Evolutionary conservation across 768 basidiomycete species (phyloP).

Genomic region (Glaciozyma antarctica): DNA sequence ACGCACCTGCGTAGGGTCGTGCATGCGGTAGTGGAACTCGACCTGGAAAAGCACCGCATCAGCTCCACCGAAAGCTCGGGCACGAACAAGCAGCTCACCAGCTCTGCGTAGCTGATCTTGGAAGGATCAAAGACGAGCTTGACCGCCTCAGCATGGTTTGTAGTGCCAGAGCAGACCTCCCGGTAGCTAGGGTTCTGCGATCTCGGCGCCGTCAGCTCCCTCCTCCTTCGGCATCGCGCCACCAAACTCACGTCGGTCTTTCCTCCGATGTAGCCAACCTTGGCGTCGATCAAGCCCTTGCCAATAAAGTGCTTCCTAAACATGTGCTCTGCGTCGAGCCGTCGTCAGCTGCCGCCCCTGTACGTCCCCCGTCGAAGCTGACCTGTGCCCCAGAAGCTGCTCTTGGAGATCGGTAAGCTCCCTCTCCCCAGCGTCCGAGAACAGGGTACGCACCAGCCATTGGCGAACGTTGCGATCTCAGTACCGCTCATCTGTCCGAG

Average conservation of each 20-base stretch:
- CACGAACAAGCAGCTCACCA: slow-evolving; percentile 36
- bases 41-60: slow-evolving; percentile 40
- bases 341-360: not conserved
- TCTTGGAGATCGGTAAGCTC: not conserved
- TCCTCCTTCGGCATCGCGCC: not conserved
- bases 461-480: slow-evolving; percentile 19
- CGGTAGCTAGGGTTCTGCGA: slow-evolving; percentile 52
- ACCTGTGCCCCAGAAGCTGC: slow-evolving; percentile 22
- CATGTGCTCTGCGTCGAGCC: slow-evolving; percentile 20
- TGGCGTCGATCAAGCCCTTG: slow-evolving; percentile 47
- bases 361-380: not conserved
- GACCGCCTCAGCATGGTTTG: slow-evolving; percentile 81
- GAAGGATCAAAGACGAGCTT: slow-evolving; percentile 64
- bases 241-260: slow-evolving; percentile 43
- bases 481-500: not conserved
- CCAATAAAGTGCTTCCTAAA: slow-evolving; percentile 19
- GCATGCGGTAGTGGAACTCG: slow-evolving; percentile 49
- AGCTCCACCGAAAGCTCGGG: too few relatives aligned
- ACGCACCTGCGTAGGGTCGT: slow-evolving; percentile 71
- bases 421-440: too few relatives aligned
- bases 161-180: slow-evolving; percentile 67
- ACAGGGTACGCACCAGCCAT: slow-evolving; percentile 16
- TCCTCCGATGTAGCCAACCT: slow-evolving; percentile 74
- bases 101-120: slow-evolving; percentile 67
- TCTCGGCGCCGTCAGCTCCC: not conserved